Conservation (phyloP, 148 eudicot species). For the Amaranthus palmeri region DNA sequence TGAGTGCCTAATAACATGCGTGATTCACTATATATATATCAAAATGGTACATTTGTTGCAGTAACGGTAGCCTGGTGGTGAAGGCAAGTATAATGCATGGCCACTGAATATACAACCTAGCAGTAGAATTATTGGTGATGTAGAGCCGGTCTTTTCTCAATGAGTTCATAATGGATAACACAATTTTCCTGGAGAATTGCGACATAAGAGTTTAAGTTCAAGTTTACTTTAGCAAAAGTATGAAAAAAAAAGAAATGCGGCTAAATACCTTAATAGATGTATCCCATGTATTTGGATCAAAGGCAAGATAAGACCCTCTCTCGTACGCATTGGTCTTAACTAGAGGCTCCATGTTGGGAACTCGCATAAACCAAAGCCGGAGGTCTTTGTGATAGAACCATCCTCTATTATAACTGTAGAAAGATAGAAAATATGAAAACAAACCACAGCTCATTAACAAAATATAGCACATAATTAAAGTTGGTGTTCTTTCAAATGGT, state of each 20-base stretch:
- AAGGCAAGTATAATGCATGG: slow-evolving; percentile 13
- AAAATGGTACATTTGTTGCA: slow-evolving; percentile 11
- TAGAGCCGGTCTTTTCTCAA: slow-evolving; percentile 76
- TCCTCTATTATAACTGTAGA: slow-evolving; percentile 64
- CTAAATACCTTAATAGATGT: slow-evolving; percentile 61
- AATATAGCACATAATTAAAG: not conserved
- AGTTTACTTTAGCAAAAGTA: not conserved
- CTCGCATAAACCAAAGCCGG: slow-evolving; percentile 62
- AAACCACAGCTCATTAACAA: not conserved
- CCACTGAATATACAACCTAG: slow-evolving; percentile 23
- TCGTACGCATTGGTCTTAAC: slow-evolving; percentile 67
- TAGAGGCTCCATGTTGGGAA: slow-evolving; percentile 61
- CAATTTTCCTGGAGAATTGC: slow-evolving; percentile 67
- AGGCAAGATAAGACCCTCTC: slow-evolving; percentile 72
- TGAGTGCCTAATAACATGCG: slow-evolving; percentile 19
- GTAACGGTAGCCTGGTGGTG: not conserved
- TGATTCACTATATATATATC: slow-evolving; percentile 8
- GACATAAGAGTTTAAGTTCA: not conserved
- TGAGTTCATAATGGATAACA: slow-evolving; percentile 57
- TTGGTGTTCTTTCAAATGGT: not conserved
- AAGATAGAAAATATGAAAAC: not conserved
- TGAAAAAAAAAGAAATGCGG: not conserved
- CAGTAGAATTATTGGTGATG: slow-evolving; percentile 39
- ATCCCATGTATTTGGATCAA: slow-evolving; percentile 90
- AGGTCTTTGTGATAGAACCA: slow-evolving; percentile 90